Evolutionary conservation across 768 basidiomycete species (phyloP).

Genomic region (Tulasnella sp.): DNA sequence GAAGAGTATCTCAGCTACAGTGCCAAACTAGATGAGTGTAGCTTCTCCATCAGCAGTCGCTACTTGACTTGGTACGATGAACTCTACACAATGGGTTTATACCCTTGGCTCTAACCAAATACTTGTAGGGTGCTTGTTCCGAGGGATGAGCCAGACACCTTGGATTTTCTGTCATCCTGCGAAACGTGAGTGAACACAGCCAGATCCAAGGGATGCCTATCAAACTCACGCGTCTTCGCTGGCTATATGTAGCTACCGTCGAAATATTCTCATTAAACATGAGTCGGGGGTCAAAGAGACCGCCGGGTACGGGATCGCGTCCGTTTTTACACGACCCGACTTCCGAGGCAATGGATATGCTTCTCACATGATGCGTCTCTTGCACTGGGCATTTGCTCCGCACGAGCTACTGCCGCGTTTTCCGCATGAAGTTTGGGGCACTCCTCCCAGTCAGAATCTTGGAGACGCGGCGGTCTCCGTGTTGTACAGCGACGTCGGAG

Average conservation of each 20-base stretch:
- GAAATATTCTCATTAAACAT: constrained; percentile 36
- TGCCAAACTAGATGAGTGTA: constrained; percentile 40
- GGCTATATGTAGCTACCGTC: constrained; percentile 37
- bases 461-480: constrained; percentile 47
- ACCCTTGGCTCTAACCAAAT: background rate
- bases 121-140: constrained; percentile 54
- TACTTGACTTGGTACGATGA: constrained; percentile 46
- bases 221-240: background rate
- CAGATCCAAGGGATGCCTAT: background rate
- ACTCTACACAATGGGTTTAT: background rate
- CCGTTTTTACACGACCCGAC: constrained; percentile 51
- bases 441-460: constrained; percentile 39
- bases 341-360: constrained; percentile 57
- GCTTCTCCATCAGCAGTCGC: constrained; percentile 46
- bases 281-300: constrained; percentile 36
- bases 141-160: constrained; percentile 46
- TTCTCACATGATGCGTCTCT: constrained; percentile 57
- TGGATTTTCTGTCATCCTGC: constrained; percentile 58
- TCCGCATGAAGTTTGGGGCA: constrained; percentile 45
- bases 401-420: constrained; percentile 35
- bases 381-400: constrained; percentile 54
- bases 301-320: constrained; percentile 50
- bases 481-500: constrained; percentile 54
- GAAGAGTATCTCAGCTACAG: constrained; percentile 49
- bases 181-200: constrained; percentile 48